Base-by-base conservation (phyloP, 2,329 filamentous ascomycete genomes). In the Phyllosticta capitalensis region DNA sequence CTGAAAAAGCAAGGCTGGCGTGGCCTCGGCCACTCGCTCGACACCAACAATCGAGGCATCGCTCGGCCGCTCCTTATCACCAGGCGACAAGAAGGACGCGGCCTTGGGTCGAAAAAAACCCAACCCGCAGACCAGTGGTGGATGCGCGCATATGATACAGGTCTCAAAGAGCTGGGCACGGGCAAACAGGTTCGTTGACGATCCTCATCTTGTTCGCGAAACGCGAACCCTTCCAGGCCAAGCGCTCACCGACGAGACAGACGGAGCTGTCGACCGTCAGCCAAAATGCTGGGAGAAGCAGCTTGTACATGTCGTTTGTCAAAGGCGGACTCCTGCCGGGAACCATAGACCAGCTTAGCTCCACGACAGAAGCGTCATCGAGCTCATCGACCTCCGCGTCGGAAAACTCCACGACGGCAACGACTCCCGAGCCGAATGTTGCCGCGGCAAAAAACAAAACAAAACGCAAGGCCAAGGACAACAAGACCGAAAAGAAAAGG, bases 91-190 rank as follows among this genome's bases (percentile, higher is more conserved):
- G 88, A 95, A 72, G 87, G 82, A 26, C 80, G 89, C 57, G 92
- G 92, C 22, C 78, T 97, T 5, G 92, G 92, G 58, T 85, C 89
- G 70, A 90, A 89, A 72, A 83, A 83, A 64, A 67, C 71, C 53
- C 79, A 79, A 26, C 78, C 82, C 30, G 79, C 81, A 66, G 92
- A 96, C 70, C 91, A 96, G 72, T 99, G 94, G 94, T 99, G 94
- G 94, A 81, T 96, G 74, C 87, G 90, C 61, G 94, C 94, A 10
- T 96, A 96, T 66, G 92, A 97, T 74, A 86, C 91, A 71, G 91
- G 92, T 59, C 77, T 96, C 64, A 88, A 94, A 72, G 88, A 87
- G 3, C 80, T 96, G 57, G 80, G 79, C 0, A 74, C 76, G 3
- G 87, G 65, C 75, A 87, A 78, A 81, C 82, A 61, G 71, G 83